A percentile compares a stretch with the other conserved stretches of the same genome.
These are phyloP conservation scores for Saccharomyces hybrid DNA, from an alignment of 1,139 yeast species.

Conservation along the genomic window DNA sequence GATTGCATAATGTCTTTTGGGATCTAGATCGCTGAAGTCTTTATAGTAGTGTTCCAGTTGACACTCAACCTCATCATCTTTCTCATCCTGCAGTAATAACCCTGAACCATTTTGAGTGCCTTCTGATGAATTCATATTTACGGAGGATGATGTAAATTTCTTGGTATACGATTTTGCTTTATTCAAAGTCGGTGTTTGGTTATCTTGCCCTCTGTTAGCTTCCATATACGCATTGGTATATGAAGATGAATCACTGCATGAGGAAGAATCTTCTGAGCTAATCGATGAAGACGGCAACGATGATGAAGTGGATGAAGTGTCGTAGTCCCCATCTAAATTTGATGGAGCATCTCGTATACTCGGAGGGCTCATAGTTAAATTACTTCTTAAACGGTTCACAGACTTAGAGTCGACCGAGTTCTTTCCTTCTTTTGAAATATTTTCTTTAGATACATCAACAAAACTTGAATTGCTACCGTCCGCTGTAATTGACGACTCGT, in stretches of 20 bases:
- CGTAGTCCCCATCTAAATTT: constrained; percentile 1
- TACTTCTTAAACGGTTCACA: background rate
- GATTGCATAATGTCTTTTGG: constrained; percentile 35
- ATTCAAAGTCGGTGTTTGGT: background rate
- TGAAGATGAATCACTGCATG: background rate
- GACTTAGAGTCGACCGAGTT: background rate
- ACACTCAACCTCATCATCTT: constrained; percentile 32
- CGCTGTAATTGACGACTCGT: background rate
- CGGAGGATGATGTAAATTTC: constrained; percentile 6
- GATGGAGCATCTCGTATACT: constrained; percentile 3
- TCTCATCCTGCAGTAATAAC: constrained; percentile 27
- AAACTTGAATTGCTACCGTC: background rate
- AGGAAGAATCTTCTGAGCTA: background rate
- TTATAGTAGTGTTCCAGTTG: constrained; percentile 30
- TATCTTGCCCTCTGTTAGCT: background rate
- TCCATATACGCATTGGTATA: background rate
- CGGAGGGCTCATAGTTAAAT: constrained; percentile 2
- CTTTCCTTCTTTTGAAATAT: background rate
- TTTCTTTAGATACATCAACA: background rate
- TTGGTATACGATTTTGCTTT: background rate
- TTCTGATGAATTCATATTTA: constrained; percentile 3
- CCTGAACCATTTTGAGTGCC: constrained; percentile 2
- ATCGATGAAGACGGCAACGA: background rate
- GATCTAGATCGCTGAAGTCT: constrained; percentile 29
- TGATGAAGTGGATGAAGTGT: background rate